A percentile compares a stretch with the other conserved stretches of the same genome.
phyloP scores from a whole-genome alignment of 352 stramenopile species.

The Aphanomyces cochlioides region DNA sequence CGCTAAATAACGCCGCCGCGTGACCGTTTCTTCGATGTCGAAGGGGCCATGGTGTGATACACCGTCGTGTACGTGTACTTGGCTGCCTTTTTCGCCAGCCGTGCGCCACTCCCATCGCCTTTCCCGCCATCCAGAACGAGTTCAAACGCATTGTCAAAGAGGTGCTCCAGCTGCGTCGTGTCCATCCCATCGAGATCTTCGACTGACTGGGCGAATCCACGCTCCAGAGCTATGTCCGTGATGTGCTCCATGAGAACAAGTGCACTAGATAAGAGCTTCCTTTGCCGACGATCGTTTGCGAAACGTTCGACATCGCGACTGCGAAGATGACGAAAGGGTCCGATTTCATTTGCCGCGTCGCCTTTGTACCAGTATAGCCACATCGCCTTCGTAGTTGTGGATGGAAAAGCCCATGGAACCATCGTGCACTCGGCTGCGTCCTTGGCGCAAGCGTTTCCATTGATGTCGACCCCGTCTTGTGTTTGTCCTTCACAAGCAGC shows the following conservation, averaged over 20 bases:
- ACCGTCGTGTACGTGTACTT: conserved; percentile 13
- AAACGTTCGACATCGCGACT: conserved; percentile 21
- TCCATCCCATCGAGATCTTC: conserved; percentile 10
- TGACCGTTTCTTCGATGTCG: background rate
- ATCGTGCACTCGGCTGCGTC: conserved; percentile 5
- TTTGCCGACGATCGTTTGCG: conserved; percentile 11
- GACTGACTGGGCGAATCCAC: background rate
- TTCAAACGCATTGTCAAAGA: conserved; percentile 3
- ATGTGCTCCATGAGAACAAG: conserved; percentile 11
- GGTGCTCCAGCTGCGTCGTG: background rate
- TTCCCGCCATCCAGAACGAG: background rate
- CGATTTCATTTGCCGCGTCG: conserved; percentile 10
- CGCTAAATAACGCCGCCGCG: background rate
- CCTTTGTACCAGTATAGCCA: conserved; percentile 14
- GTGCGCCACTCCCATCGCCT: background rate
- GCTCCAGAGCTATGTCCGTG: background rate
- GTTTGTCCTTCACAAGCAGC: conserved; percentile 10
- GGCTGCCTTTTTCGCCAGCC: background rate
- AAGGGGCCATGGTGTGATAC: conserved; percentile 1
- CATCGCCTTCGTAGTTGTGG: background rate
- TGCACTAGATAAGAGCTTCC: conserved; percentile 1
- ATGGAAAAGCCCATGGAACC: conserved; percentile 14
- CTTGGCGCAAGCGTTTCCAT: background rate
- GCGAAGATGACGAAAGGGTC: conserved; percentile 13
- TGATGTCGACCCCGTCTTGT: conserved; percentile 3